These are phyloP conservation scores for Thinopyrum elongatum DNA, from an alignment of 176 grass and related monocot species.

Conservation along the genomic window DNA sequence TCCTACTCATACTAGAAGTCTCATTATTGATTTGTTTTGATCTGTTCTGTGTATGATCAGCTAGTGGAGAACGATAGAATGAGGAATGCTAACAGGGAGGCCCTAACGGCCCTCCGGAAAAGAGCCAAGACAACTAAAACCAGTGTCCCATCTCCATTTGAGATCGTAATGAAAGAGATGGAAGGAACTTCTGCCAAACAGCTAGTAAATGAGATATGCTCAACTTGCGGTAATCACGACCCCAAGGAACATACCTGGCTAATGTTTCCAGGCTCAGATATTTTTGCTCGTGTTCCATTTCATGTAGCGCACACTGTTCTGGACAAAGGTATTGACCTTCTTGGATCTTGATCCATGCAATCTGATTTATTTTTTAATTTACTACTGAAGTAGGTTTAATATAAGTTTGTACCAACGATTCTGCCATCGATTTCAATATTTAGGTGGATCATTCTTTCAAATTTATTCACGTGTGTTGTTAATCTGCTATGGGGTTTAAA, in stretches of 20 bases:
- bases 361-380: conserved; percentile 21
- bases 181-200: conserved; percentile 50
- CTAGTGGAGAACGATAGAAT: conserved; percentile 72
- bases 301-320: conserved; percentile 74
- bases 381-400: not conserved
- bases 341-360: not conserved
- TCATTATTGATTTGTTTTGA: not conserved
- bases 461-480: not conserved
- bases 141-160: conserved; percentile 73
- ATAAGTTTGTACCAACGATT: not conserved
- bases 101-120: conserved; percentile 69
- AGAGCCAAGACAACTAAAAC: conserved; percentile 73
- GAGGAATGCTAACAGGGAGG: conserved; percentile 74
- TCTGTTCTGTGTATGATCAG: conserved; percentile 34
- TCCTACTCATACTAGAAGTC: not conserved
- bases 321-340: conserved; percentile 51
- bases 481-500: not conserved
- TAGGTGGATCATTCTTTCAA: not conserved
- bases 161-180: conserved; percentile 72
- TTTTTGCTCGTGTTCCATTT: conserved; percentile 75
- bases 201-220: conserved; percentile 76
- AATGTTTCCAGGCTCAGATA: conserved; percentile 75
- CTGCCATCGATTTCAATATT: not conserved
- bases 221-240: conserved; percentile 66
- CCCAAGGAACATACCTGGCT: conserved; percentile 69